These are phyloP conservation scores for Paspalum notatum DNA, from an alignment of 176 grass and related monocot genomes.

Conservation along the genomic window DNA sequence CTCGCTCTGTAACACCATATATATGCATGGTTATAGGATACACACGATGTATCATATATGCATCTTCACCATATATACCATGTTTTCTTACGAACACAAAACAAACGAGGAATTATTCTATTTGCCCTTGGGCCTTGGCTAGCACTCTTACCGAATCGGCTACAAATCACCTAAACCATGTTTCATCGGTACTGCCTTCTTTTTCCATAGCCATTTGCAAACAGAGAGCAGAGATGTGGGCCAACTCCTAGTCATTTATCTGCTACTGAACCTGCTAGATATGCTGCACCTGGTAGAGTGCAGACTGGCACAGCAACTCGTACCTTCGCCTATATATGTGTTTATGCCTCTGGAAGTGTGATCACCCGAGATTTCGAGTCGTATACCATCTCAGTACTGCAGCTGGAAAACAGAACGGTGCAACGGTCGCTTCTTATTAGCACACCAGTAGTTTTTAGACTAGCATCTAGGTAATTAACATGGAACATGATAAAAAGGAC, in stretches of 20 bases:
- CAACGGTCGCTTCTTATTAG: not conserved
- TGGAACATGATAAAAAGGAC: constrained; percentile 16
- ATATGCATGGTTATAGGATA: not conserved
- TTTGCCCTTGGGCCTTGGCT: not conserved
- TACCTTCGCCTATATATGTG: constrained; percentile 57
- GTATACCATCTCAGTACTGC: constrained; percentile 60
- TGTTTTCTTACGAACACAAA: not conserved
- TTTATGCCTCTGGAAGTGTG: constrained; percentile 65
- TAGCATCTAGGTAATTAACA: constrained; percentile 1
- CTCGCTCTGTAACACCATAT: not conserved
- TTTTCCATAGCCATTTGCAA: not conserved
- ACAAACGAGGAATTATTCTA: not conserved
- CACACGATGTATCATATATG: not conserved
- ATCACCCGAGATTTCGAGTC: constrained; percentile 77
- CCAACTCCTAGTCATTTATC: not conserved
- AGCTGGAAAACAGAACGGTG: constrained; percentile 49
- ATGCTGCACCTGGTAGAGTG: not conserved
- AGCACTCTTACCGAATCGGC: not conserved
- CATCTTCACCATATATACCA: too few relatives aligned
- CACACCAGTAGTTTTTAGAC: not conserved
- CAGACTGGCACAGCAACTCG: not conserved
- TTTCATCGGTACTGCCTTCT: not conserved
- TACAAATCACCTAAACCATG: not conserved
- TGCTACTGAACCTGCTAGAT: not conserved
- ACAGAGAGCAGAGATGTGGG: not conserved